Evolutionary conservation across 2,329 filamentous ascomycete genomes (phyloP).

Genomic region (Aulographum hederae): DNA sequence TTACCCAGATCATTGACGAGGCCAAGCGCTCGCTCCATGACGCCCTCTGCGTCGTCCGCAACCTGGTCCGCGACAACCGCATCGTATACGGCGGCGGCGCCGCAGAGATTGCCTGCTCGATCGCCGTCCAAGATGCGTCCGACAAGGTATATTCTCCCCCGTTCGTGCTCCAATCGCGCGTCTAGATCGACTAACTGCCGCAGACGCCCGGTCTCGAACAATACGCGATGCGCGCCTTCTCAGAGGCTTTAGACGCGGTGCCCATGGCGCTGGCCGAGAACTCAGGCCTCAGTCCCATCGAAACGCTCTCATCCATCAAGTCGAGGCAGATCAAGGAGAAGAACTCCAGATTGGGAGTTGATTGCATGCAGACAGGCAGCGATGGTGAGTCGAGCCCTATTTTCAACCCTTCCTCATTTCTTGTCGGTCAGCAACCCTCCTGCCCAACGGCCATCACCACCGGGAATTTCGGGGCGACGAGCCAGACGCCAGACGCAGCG

Average conservation of each 20-base stretch:
- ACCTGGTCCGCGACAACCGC: constrained; percentile 87
- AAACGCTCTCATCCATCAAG: constrained; percentile 88
- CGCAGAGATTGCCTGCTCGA: constrained; percentile 89
- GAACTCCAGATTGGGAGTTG: constrained; percentile 66
- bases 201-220: constrained; percentile 90
- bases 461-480: too few species aligned
- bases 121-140: constrained; percentile 89
- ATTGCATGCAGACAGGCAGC: constrained; percentile 90
- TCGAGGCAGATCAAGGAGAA: constrained; percentile 85
- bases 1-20: constrained; percentile 78
- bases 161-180: not conserved
- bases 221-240: constrained; percentile 96
- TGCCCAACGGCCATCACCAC: too few species aligned
- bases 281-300: constrained; percentile 87
- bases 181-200: not conserved
- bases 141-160: constrained; percentile 38
- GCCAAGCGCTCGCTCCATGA: constrained; percentile 95
- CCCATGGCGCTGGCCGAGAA: constrained; percentile 97
- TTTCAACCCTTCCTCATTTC: constrained; percentile 6
- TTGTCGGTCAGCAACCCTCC: too few species aligned
- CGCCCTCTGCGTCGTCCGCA: constrained; percentile 91
- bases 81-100: constrained; percentile 96
- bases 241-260: constrained; percentile 81
- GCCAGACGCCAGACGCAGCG: too few species aligned
- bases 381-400: constrained; percentile 59